These are phyloP conservation scores for Fraxinus floribunda DNA, from an alignment of 305 asterid species.

Conservation along the genomic window DNA sequence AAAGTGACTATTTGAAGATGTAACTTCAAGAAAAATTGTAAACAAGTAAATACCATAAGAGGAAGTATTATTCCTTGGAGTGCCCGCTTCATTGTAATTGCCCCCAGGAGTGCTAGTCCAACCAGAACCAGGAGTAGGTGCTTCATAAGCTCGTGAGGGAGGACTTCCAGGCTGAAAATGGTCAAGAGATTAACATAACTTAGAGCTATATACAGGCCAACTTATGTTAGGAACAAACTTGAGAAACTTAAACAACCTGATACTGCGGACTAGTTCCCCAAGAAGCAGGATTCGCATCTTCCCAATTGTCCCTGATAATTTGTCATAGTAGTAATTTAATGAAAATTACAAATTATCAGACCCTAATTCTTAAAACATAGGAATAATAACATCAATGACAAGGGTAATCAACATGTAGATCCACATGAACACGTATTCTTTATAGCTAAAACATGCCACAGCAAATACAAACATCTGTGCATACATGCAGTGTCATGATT, in stretches of 20 bases:
- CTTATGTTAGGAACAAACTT: background rate
- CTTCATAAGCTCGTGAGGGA: constrained; percentile 85
- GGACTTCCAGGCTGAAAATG: constrained; percentile 83
- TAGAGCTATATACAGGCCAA: background rate
- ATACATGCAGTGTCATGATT: background rate
- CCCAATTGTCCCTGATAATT: constrained; percentile 83
- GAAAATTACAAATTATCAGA: background rate
- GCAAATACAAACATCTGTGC: background rate
- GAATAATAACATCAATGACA: background rate
- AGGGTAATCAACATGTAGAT: background rate
- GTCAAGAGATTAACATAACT: background rate
- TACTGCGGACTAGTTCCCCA: constrained; percentile 97
- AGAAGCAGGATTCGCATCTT: constrained; percentile 94
- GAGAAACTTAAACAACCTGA: constrained; percentile 48
- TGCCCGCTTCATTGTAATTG: constrained; percentile 79
- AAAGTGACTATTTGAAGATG: background rate
- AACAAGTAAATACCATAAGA: constrained; percentile 62
- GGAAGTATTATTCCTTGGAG: constrained; percentile 79
- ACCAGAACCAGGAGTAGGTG: constrained; percentile 99
- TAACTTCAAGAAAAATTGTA: constrained; percentile 3
- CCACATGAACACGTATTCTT: background rate
- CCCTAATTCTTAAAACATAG: background rate
- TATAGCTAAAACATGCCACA: background rate
- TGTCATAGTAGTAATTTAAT: constrained; percentile 20
- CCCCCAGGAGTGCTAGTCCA: constrained; percentile 66